A percentile compares a stretch with the other conserved stretches of the same genome.
Evolutionary conservation across 768 basidiomycete genomes (phyloP).

Genomic region (Cystobasidium tubakii): DNA sequence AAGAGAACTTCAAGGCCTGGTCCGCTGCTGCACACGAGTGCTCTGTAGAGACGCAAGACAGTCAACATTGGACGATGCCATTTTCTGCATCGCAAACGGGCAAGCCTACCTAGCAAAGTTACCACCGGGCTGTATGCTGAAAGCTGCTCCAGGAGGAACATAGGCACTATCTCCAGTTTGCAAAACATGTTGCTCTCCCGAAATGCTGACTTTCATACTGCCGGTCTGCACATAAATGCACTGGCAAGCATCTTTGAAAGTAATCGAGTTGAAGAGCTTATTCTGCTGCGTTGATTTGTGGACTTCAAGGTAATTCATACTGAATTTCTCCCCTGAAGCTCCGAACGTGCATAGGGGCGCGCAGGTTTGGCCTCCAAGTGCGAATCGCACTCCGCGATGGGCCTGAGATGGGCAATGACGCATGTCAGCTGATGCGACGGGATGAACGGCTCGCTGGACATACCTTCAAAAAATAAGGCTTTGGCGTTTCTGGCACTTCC

Average conservation of each 20-base stretch:
- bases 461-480: constrained; percentile 24
- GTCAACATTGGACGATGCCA: neutral
- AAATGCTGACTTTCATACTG: neutral
- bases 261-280: neutral
- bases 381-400: constrained; percentile 15
- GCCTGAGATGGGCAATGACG: too few species aligned
- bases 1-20: neutral
- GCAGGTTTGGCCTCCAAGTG: constrained; percentile 19
- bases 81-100: neutral
- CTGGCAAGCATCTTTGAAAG: constrained; percentile 1
- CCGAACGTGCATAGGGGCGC: constrained; percentile 8
- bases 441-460: too few species aligned
- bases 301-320: constrained; percentile 26
- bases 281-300: neutral
- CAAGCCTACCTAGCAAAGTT: constrained; percentile 26
- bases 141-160: constrained; percentile 4
- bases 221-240: constrained; percentile 11
- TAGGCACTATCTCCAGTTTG: constrained; percentile 21
- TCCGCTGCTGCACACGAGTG: neutral
- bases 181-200: neutral
- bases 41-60: neutral
- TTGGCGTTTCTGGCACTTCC: constrained; percentile 11
- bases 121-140: neutral
- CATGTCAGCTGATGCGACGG: too few species aligned
- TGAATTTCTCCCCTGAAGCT: constrained; percentile 22